These are phyloP conservation scores for Pseudovirgaria hyperparasitica DNA, from an alignment of 2,329 filamentous ascomycete genomes.

Conservation along the genomic window DNA sequence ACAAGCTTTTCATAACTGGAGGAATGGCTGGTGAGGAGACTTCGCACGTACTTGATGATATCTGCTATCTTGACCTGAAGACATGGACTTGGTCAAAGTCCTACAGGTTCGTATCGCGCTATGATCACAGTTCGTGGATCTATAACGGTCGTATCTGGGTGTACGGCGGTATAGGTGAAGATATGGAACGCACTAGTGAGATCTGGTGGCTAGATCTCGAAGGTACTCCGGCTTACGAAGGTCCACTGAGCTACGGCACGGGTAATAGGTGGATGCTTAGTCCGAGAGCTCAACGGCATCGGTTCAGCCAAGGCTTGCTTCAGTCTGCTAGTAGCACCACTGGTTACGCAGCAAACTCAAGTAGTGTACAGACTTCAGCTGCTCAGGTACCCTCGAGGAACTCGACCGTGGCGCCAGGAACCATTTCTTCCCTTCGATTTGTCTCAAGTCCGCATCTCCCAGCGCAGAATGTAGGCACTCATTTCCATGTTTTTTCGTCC, in stretches of 20 bases:
- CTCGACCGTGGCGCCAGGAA: constrained; percentile 57
- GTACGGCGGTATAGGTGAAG: constrained; percentile 84
- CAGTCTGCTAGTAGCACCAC: constrained; percentile 26
- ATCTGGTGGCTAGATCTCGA: constrained; percentile 97
- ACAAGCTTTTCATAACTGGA: constrained; percentile 90
- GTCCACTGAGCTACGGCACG: constrained; percentile 46
- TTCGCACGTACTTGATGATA: constrained; percentile 88
- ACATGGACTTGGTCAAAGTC: constrained; percentile 95
- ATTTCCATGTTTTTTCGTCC: constrained; percentile 92
- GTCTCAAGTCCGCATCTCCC: constrained; percentile 77
- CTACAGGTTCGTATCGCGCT: constrained; percentile 90
- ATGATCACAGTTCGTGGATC: constrained; percentile 90
- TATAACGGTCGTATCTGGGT: constrained; percentile 92
- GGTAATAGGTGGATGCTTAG: constrained; percentile 28
- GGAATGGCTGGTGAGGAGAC: constrained; percentile 89
- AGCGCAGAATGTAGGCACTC: constrained; percentile 77
- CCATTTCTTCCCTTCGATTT: constrained; percentile 84
- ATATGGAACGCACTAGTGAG: constrained; percentile 94
- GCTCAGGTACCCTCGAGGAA: constrained; percentile 31
- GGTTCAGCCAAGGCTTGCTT: constrained; percentile 14
- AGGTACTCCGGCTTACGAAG: constrained; percentile 73
- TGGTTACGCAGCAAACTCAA: constrained; percentile 62
- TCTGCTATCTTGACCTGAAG: constrained; percentile 92
- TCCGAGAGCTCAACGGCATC: constrained; percentile 16
- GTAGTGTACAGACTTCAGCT: constrained; percentile 44